Evolutionary conservation across 2,329 filamentous ascomycete genomes (phyloP).

Genomic region (Diaporthe eres): DNA sequence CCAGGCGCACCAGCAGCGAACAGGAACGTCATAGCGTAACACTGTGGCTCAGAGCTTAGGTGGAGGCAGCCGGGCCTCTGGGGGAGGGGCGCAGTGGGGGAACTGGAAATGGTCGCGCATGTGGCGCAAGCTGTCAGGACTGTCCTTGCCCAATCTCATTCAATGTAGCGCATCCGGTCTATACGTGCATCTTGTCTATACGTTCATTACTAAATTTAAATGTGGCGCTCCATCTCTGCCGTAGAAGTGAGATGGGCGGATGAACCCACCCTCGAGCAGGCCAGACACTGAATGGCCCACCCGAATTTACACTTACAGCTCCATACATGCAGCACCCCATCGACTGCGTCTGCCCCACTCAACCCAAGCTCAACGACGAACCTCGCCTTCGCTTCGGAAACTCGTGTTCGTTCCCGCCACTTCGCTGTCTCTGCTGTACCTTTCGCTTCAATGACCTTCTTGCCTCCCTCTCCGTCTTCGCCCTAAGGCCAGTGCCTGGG

Average conservation of each 20-base stretch:
- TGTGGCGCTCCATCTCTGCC: background rate
- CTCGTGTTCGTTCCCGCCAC: background rate
- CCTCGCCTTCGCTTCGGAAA: background rate
- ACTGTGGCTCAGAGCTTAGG: conserved; percentile 31
- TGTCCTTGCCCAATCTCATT: background rate
- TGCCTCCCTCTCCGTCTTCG: background rate
- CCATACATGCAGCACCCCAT: background rate
- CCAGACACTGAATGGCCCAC: background rate
- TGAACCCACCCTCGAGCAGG: background rate
- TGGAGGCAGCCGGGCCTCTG: conserved; percentile 21
- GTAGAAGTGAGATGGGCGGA: background rate
- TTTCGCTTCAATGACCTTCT: background rate
- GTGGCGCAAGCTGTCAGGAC: conserved; percentile 26
- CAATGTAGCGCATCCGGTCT: background rate
- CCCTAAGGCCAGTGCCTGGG: too few relatives aligned
- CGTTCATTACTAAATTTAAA: conserved; percentile 19
- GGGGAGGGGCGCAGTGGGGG: background rate
- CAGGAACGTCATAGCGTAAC: conserved; percentile 28
- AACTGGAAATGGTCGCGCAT: background rate
- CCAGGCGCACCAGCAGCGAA: background rate
- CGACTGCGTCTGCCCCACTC: background rate
- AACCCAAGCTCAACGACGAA: background rate
- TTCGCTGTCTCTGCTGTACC: too few relatives aligned
- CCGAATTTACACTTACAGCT: background rate
- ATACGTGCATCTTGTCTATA: background rate